Percentiles rank a stretch among this genome's conserved stretches.
Conservation (phyloP, 2,329 filamentous ascomycete species). For the Diplodia seriata region DNA sequence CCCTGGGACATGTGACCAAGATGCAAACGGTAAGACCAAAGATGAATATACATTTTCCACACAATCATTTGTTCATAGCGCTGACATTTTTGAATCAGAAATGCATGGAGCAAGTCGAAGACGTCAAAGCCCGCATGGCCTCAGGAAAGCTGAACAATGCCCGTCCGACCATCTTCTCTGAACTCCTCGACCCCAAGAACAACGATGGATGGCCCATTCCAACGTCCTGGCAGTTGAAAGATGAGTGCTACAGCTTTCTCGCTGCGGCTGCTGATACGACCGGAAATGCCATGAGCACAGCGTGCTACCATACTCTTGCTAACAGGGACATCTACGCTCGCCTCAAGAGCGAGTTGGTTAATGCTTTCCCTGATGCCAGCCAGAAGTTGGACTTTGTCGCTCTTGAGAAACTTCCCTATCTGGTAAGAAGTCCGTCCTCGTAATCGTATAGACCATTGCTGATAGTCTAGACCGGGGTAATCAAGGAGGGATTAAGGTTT, state of each 20-base stretch:
- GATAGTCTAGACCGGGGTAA: slow-evolving; percentile 41
- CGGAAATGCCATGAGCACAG: slow-evolving; percentile 45
- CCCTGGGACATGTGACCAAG: slow-evolving; percentile 34
- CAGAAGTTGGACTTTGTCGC: slow-evolving; percentile 38
- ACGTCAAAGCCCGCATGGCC: slow-evolving; percentile 35
- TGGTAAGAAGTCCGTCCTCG: slow-evolving; percentile 32
- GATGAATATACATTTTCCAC: background rate
- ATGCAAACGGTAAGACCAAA: slow-evolving; percentile 33
- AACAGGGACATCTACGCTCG: slow-evolving; percentile 40
- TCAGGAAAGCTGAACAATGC: slow-evolving; percentile 33
- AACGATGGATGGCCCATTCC: slow-evolving; percentile 38
- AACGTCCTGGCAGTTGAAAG: slow-evolving; percentile 38
- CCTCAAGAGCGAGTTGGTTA: slow-evolving; percentile 41
- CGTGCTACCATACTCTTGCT: slow-evolving; percentile 41
- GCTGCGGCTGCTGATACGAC: slow-evolving; percentile 47
- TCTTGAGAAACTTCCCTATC: slow-evolving; percentile 48
- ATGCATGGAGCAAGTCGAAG: slow-evolving; percentile 35
- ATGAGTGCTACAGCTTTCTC: slow-evolving; percentile 41
- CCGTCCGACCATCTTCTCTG: slow-evolving; percentile 42
- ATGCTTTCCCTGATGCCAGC: slow-evolving; percentile 42
- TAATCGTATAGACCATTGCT: background rate
- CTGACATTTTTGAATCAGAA: background rate
- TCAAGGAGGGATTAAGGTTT: slow-evolving; percentile 46
- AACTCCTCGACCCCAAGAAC: slow-evolving; percentile 36
- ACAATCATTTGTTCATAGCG: background rate